Base-by-base conservation (phyloP, 805 yeast species). In the Wickerhamiella allomyrinae region DNA sequence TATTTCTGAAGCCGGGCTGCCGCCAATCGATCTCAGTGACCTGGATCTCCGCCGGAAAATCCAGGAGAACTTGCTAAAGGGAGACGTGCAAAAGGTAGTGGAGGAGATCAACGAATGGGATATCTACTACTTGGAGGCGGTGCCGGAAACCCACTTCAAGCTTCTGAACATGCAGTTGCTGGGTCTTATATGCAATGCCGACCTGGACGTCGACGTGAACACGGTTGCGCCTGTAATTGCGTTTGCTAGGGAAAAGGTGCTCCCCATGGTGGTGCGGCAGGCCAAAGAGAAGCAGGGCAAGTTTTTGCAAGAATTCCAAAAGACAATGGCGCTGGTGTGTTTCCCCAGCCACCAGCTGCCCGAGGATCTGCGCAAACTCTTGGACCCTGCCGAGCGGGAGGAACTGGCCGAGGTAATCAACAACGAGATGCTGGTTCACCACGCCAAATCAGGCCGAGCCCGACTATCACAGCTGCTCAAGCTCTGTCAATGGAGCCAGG, bases 291-390 rank as follows among this genome's bases (percentile, higher is more conserved):
- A 39, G 14, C 27, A 29, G 29, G 14, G 8, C 13, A 65, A 65
- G 43, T 74, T 79, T 46, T 67, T 85, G 59, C 71, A 73, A 42
- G 89, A 83, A 49, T 61, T 86, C 46, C 95, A 87, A 56, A 65
- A 77, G 35, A 77, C 93, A 2, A 82, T 86, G 91, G 84, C 94
- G 19, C 65, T 86, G 46, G 61, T 86, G 29, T 74, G 75, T 29
- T 70, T 69, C 47, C 69, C 74, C 1, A 55, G 50, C 13, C 53
- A 49, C 22, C 46, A 46, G 7, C 45, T 61, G 29, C 55, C 55
- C 3, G 57, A 60, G 14, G 73, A 72, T 47, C 60, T 84, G 47
- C 62, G 70, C 36, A 63, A 63, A 19, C 60, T 83, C 33, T 67
- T 80, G 56, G 75, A 79, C 46, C 59, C 77, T 34, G 67, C 76